These are phyloP conservation scores for bread wheat (Triticum aestivum) DNA, from an alignment of 176 grass and related monocot species.

Conservation along the genomic window IWGSC_CS_RefSeq_v2.1 NC_057803.1:50407730-50408229, in stretches of 20 bases:
- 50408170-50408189: conserved; percentile 12
- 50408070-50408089: not conserved
- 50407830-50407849: too few species aligned
- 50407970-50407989: conserved; percentile 18
- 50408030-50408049: conserved; percentile 3
- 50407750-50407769: not conserved
- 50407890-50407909: not conserved
- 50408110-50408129: conserved; percentile 16
- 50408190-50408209: not conserved
- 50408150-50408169: conserved; percentile 15
- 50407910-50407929: not conserved
- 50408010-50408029: conserved; percentile 30
- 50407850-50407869: not conserved
- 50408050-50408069: conserved; percentile 46
- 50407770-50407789: not conserved
- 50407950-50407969: not conserved
- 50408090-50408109: conserved; percentile 22
- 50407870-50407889: not conserved
- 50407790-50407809: not conserved
- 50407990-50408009: conserved; percentile 19
- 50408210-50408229: not conserved
- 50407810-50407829: too few species aligned
- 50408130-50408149: conserved; percentile 15
- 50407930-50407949: not conserved
- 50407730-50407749: not conserved